Conservation (phyloP, 495 filamentous ascomycete species). For the Tuber melanosporum region DNA sequence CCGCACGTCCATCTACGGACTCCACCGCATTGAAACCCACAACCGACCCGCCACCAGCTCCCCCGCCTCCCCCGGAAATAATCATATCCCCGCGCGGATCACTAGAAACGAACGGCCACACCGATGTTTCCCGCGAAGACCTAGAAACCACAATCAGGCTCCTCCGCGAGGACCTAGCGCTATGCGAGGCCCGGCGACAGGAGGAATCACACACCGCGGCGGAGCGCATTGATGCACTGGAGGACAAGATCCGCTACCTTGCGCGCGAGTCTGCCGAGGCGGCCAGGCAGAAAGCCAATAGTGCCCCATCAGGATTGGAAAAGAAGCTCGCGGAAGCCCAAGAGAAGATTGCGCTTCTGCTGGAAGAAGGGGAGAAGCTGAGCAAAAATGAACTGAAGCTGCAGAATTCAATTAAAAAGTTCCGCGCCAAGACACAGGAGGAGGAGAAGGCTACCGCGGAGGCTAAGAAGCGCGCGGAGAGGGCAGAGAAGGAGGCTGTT, state of each 20-base stretch:
- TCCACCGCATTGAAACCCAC: slow-evolving; percentile 8
- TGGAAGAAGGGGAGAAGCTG: slow-evolving; percentile 88
- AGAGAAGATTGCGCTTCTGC: slow-evolving; percentile 76
- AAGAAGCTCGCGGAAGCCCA: slow-evolving; percentile 81
- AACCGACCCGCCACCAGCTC: slow-evolving; percentile 6
- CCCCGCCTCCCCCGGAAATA: slow-evolving; percentile 41
- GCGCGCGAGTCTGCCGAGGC: slow-evolving; percentile 69
- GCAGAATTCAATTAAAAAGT: slow-evolving; percentile 72
- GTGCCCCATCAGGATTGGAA: slow-evolving; percentile 57
- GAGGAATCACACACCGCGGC: slow-evolving; percentile 47
- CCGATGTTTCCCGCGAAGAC: slow-evolving; percentile 21
- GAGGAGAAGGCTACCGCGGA: slow-evolving; percentile 60
- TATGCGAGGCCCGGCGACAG: slow-evolving; percentile 49
- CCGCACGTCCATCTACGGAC: not conserved
- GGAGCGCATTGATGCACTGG: slow-evolving; percentile 86
- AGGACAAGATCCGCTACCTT: slow-evolving; percentile 82
- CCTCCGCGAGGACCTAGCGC: slow-evolving; percentile 29
- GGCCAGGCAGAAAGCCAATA: slow-evolving; percentile 57
- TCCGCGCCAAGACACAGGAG: slow-evolving; percentile 57
- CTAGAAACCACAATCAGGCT: slow-evolving; percentile 36
- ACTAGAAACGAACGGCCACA: slow-evolving; percentile 8
- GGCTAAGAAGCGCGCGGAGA: slow-evolving; percentile 57
- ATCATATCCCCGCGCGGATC: slow-evolving; percentile 37
- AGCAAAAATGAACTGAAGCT: slow-evolving; percentile 79
- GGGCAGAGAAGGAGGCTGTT: slow-evolving; percentile 57